phyloP scores from a whole-genome alignment of 257 asterid genomes.

The Phtheirospermum japonicum region DNA sequence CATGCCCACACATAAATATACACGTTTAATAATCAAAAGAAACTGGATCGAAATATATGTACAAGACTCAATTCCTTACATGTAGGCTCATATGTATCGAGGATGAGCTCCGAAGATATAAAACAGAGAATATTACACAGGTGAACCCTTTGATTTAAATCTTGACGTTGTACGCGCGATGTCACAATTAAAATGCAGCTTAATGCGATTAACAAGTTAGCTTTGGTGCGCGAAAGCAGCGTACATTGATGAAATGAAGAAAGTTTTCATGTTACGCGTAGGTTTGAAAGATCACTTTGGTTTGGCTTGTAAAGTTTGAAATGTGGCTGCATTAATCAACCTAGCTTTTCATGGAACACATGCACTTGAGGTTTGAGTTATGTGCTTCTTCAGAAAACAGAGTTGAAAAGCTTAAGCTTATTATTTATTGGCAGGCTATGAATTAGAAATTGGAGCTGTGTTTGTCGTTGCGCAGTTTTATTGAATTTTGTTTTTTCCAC shows the following conservation, averaged over 20 bases:
- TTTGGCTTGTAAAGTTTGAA: not conserved
- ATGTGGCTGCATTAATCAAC: not conserved
- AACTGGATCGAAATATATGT: not conserved
- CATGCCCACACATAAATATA: not conserved
- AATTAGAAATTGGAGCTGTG: too few species aligned
- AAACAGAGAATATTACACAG: slow-evolving; percentile 44
- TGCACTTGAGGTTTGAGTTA: not conserved
- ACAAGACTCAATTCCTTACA: not conserved
- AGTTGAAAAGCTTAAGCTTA: not conserved
- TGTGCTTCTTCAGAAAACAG: not conserved
- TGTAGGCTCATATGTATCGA: slow-evolving; percentile 38
- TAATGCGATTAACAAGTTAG: not conserved
- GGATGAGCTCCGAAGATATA: slow-evolving; percentile 52
- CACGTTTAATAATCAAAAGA: not conserved
- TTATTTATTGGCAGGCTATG: not conserved
- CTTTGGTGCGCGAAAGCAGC: not conserved
- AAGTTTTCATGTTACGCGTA: not conserved
- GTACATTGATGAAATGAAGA: not conserved
- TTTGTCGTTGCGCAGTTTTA: too few species aligned
- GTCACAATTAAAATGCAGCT: not conserved
- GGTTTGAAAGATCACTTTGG: not conserved
- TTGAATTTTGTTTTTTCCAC: not conserved
- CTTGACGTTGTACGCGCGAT: not conserved
- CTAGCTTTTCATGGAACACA: not conserved
- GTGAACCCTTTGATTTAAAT: slow-evolving; percentile 27